phyloP scores from a whole-genome alignment of 805 yeast species.

The Pichia thaimueangensis region DNA sequence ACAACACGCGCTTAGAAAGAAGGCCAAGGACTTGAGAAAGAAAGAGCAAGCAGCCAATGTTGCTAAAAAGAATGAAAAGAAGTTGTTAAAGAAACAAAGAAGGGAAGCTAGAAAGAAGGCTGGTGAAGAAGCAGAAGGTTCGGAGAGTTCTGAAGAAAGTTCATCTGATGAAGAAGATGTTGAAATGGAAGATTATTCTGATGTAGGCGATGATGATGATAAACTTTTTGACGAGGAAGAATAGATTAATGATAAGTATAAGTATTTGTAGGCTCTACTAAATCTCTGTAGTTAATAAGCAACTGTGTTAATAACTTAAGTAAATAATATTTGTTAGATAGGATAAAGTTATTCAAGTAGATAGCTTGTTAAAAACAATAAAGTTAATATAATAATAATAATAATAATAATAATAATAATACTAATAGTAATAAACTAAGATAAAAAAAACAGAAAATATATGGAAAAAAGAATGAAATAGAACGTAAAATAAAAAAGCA shows the following conservation, averaged over 20 bases:
- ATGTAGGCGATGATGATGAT: slow-evolving; percentile 18
- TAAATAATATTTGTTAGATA: no score
- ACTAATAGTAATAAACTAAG: no score
- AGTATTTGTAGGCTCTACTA: no score
- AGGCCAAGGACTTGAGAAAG: slow-evolving; percentile 64
- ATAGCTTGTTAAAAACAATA: no score
- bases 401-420: no score
- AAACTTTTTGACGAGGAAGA: slow-evolving; percentile 24
- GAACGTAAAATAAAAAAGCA: background rate
- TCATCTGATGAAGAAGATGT: slow-evolving; percentile 19
- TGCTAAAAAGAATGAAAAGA: slow-evolving; percentile 63
- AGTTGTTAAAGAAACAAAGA: slow-evolving; percentile 67
- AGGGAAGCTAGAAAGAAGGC: slow-evolving; percentile 35
- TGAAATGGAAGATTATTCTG: slow-evolving; percentile 20
- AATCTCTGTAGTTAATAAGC: no score
- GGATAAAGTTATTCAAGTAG: no score
- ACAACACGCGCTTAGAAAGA: slow-evolving; percentile 55
- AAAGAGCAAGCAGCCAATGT: slow-evolving; percentile 76
- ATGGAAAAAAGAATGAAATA: no score
- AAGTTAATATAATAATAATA: no score
- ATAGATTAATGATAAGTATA: no score
- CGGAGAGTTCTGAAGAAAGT: slow-evolving; percentile 12
- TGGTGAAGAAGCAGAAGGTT: slow-evolving; percentile 32
- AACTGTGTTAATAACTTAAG: no score
- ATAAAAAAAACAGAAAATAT: no score